Base-by-base conservation (phyloP, 116 monocot species). In the Phalaenopsis hybrid region DNA sequence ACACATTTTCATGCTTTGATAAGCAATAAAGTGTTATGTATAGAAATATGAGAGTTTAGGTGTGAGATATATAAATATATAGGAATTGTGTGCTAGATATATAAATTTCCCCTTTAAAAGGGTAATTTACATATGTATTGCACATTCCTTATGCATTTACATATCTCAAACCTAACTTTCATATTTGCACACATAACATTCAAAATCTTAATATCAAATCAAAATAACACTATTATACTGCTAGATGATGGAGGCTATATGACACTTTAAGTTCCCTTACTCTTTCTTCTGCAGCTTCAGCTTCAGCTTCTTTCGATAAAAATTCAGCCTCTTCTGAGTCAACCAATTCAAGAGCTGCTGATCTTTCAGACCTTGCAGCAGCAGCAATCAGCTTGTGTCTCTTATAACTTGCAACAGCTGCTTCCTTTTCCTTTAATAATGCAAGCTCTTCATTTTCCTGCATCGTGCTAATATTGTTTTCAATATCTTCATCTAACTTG, bases 311-410 rank as follows among this genome's bases (percentile, higher is more conserved):
- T 61, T 86, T 80, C 80, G 89, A 84, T 80, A 90, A 69, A 77
- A 88, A 41, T 7, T 80, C 87, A 55, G 78, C 87, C 82, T 98
- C 98, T 79, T 94, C 90, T 7, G 20, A 44, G 74, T 98, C 98
- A 80, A 89, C 95, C 79, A 87, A 75, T 79, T 87, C 86, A 70
- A 91, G 72, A 85, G 95, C 91, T 79, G 93, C 91, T 49, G 79
- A 79, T 81, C 91, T 90, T 84, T 98, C 93, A 9, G 98, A 91
- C 84, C 83, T 91, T 50, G 93, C 88, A 50, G 81, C 85, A 0
- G 93, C 95, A 49, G 86, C 93, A 28, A 28, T 28, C 28, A 28
- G 28, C 28, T 28, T 28, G 28, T 28, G 28, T 28, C 28, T 28
- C 68, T 98, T 95, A 28, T 28, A 28, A 28, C 28, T 28, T 28